Evolutionary conservation across 2,329 filamentous ascomycete species (phyloP).

Genomic region (Cladophialophora yegresii): DNA sequence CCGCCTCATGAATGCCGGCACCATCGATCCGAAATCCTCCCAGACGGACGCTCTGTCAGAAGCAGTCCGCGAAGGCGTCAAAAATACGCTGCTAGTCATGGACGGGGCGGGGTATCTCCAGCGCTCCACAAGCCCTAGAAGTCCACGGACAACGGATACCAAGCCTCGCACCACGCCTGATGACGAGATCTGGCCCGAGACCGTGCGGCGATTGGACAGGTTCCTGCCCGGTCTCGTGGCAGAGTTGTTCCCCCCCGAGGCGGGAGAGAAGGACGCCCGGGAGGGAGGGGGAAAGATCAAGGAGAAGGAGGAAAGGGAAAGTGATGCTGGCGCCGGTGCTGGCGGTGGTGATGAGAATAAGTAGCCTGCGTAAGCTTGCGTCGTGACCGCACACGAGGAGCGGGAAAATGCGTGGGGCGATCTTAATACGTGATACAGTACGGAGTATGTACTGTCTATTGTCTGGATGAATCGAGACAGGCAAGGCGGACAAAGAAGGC

Average conservation of each 20-base stretch:
- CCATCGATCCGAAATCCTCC: constrained; percentile 15
- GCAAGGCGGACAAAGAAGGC: no score
- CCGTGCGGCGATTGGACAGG: constrained; percentile 60
- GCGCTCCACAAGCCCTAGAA: constrained; percentile 7
- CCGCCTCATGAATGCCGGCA: constrained; percentile 77
- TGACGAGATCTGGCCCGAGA: constrained; percentile 63
- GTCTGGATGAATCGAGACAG: no score
- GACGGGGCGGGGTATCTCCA: constrained; percentile 79
- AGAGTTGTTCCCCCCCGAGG: constrained; percentile 33
- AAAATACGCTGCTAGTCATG: constrained; percentile 96
- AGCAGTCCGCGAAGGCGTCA: constrained; percentile 90
- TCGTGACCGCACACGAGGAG: constrained; percentile 13
- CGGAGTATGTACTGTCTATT: no score
- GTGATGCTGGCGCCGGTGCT: not conserved
- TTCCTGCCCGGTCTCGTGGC: constrained; percentile 62
- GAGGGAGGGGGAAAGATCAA: not conserved
- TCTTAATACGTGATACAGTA: not conserved
- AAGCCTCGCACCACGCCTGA: constrained; percentile 39
- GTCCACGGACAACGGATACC: constrained; percentile 1
- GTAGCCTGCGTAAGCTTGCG: constrained; percentile 12
- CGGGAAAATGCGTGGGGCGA: not conserved
- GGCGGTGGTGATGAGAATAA: constrained; percentile 8
- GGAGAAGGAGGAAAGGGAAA: not conserved
- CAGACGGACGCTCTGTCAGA: constrained; percentile 66
- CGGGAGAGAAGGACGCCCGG: not conserved